Conservation (phyloP, 305 asterid species). For the Plantago rigida region DNA sequence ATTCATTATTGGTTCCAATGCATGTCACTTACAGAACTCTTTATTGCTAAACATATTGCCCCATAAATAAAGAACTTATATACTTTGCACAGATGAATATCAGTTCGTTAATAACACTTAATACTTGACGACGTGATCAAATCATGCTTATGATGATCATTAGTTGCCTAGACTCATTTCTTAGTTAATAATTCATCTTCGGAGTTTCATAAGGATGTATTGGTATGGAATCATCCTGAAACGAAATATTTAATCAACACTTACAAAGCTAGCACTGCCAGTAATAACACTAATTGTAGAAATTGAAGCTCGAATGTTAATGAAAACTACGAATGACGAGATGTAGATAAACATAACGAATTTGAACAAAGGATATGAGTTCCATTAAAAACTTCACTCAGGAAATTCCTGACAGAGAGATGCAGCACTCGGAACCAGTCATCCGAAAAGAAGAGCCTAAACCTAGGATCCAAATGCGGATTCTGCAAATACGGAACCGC, state of each 20-base stretch:
- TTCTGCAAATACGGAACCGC: constrained; percentile 74
- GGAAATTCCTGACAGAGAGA: constrained; percentile 64
- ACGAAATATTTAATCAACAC: too few species aligned
- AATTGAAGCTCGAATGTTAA: neutral
- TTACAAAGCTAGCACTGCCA: neutral
- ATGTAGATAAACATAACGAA: constrained; percentile 19
- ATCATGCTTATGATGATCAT: neutral
- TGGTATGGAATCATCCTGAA: too few species aligned
- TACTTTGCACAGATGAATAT: neutral
- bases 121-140: neutral
- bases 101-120: neutral
- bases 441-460: constrained; percentile 68
- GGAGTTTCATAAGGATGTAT: neutral
- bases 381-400: constrained; percentile 71
- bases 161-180: neutral
- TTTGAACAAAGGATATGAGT: constrained; percentile 74
- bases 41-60: constrained; percentile 1
- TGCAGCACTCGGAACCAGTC: constrained; percentile 79
- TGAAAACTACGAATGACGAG: neutral
- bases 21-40: constrained; percentile 20
- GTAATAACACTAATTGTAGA: neutral
- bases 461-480: constrained; percentile 73
- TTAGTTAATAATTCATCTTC: neutral
- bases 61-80: constrained; percentile 2
- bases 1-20: constrained; percentile 7